Evolutionary conservation across 768 basidiomycete genomes (phyloP), one percentile per base, ranked within the genome.

Genomic region (Hygrocybe punicea): DNA sequence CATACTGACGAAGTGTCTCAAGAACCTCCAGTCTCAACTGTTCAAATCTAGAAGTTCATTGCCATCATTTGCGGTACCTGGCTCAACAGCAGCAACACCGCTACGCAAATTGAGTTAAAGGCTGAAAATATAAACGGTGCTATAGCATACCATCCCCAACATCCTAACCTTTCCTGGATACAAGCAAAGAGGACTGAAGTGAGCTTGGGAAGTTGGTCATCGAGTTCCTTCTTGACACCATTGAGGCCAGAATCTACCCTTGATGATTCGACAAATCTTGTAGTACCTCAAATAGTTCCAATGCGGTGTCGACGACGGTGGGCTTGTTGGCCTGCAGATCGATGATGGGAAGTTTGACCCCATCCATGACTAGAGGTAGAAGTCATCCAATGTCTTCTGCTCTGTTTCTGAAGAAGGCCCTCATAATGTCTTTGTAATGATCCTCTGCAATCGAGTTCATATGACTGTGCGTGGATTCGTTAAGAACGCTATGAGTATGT

Each of bases 241-340:
- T 53, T 57, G 25, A 61, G 65, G 46, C 63, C 65, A 33, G 53
- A 68, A 14, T 71, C 70, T 2, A 67, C 59, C 5, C 69, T 61
- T n/a, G 72, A 62, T 5, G 71, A 60, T 46, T 84, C 81, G 8
- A 83, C 65, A 6, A 76, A 70, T 55, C 75, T 76, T 6, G 83
- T 81, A 1, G 84, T 85, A 78, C 67, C 45, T 87, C 83, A 63
- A 95, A 93, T n/a, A 96, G 77, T 46, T 78, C 78, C 23, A 86
- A 76, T 6, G 89, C 70, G 8, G 83, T 78, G 40, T 93, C 88
- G 52, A 96, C 83, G 14, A 91, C 70, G 0, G 74, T 66, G 2
- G 84, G 76, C 46, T 78, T 78, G 64, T 91, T 91, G n/a, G 93
- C 92, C 96, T 96, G 98, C 0, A 89, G 85, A 58, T 85, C 81